Evolutionary conservation across 192 early-diverging fungal species (phyloP).

Genomic region (Podila epigama): DNA sequence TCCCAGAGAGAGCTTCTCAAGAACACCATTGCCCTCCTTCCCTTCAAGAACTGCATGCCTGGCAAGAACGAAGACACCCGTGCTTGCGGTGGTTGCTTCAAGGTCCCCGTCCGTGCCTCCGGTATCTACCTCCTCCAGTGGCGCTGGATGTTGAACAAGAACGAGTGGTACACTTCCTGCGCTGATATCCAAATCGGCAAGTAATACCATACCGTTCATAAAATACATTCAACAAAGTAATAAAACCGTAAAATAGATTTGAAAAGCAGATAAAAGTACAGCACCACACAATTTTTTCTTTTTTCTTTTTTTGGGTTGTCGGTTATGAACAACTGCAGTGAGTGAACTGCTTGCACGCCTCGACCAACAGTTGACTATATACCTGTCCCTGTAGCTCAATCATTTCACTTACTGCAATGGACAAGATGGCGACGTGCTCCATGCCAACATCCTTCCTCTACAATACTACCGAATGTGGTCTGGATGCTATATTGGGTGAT

Average conservation of each 20-base stretch:
- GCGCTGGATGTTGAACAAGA: slow-evolving; percentile 46
- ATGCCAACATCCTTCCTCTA: no score
- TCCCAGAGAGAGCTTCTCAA: slow-evolving; percentile 14
- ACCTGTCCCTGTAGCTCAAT: no score
- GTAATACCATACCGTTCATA: neutral
- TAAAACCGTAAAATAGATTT: neutral
- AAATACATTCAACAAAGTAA: neutral
- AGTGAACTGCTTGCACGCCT: no score
- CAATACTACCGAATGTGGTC: no score
- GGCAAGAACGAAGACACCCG: neutral
- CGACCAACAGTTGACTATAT: no score
- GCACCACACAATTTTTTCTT: no score
- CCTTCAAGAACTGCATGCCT: slow-evolving; percentile 34
- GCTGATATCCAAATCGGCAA: slow-evolving; percentile 15
- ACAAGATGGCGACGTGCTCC: no score
- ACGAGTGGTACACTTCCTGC: slow-evolving; percentile 50
- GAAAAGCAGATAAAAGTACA: no score
- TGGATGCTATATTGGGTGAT: no score
- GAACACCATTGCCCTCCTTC: slow-evolving; percentile 27
- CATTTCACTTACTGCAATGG: no score
- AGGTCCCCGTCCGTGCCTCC: slow-evolving; percentile 27
- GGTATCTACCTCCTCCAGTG: slow-evolving; percentile 42
- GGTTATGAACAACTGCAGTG: no score
- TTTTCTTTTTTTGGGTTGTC: no score
- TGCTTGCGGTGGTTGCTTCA: slow-evolving; percentile 43